phyloP scores from a whole-genome alignment of 2,329 filamentous ascomycete species.

The Pseudovirgaria hyperparasitica region DNA sequence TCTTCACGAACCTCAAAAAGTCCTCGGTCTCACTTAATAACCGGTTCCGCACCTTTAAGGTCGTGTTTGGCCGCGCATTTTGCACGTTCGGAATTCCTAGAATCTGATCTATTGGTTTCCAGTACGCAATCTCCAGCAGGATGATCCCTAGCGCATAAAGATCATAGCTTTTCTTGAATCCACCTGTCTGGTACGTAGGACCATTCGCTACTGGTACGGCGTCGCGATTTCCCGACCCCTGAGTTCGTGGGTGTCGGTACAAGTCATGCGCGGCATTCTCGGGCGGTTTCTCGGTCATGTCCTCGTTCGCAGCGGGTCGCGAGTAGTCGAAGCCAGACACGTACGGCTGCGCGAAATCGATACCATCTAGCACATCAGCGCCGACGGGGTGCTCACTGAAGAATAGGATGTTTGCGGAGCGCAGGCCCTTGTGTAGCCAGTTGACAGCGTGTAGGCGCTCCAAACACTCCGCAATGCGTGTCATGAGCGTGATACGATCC shows the following conservation, averaged over 20 bases:
- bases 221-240: constrained; percentile 23
- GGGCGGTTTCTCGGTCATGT: constrained; percentile 37
- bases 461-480: constrained; percentile 39
- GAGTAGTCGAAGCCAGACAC: constrained; percentile 44
- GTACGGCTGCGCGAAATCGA: constrained; percentile 30
- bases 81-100: constrained; percentile 25
- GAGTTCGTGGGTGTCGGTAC: constrained; percentile 37
- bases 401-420: constrained; percentile 42
- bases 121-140: constrained; percentile 42
- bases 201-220: constrained; percentile 2
- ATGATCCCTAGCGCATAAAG: constrained; percentile 41
- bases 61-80: constrained; percentile 25
- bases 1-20: constrained; percentile 13
- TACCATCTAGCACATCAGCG: constrained; percentile 7
- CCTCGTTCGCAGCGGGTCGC: constrained; percentile 36
- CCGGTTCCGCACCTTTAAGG: constrained; percentile 22
- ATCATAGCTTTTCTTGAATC: constrained; percentile 38
- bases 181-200: constrained; percentile 5
- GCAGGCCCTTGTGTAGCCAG: constrained; percentile 47
- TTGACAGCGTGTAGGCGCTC: constrained; percentile 43
- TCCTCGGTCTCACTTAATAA: constrained; percentile 11
- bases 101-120: constrained; percentile 34
- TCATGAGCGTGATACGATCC: constrained; percentile 38
- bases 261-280: constrained; percentile 34
- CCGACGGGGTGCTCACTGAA: constrained; percentile 28